Percentiles rank a stretch among this genome's conserved stretches.
phyloP scores from a whole-genome alignment of 106 monocot genomes.

The Amphibolis antarctica region DNA sequence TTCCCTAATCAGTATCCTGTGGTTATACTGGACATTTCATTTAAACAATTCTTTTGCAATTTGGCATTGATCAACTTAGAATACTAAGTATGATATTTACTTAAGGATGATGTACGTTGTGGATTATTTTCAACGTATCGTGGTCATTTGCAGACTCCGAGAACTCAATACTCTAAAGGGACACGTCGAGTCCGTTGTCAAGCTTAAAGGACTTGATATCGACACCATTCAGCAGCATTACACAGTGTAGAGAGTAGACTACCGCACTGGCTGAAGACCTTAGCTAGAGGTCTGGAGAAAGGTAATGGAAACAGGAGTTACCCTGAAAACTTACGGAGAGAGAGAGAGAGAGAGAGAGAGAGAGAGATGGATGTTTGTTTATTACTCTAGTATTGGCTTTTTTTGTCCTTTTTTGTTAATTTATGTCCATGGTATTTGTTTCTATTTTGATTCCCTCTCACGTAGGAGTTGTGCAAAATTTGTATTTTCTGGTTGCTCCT shows the following conservation, averaged over 20 bases:
- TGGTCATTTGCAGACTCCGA: constrained; percentile 9
- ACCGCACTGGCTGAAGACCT: background rate
- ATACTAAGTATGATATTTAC: too few relatives aligned
- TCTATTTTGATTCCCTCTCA: background rate
- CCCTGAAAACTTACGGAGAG: too few relatives aligned
- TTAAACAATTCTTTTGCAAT: background rate
- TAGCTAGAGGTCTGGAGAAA: background rate
- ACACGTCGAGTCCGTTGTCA: constrained; percentile 22
- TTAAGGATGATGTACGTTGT: too few relatives aligned
- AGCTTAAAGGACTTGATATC: constrained; percentile 24
- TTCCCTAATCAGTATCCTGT: too few relatives aligned
- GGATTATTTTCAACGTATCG: background rate
- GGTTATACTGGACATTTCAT: background rate
- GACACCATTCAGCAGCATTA: constrained; percentile 25
- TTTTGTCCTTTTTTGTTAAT: background rate
- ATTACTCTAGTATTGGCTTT: background rate
- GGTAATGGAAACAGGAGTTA: background rate
- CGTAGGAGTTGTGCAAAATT: background rate
- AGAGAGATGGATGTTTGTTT: background rate
- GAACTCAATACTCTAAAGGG: constrained; percentile 24
- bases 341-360: too few relatives aligned
- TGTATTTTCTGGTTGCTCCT: background rate
- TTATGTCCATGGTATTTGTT: too few relatives aligned
- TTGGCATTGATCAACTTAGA: too few relatives aligned
- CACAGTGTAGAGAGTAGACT: constrained; percentile 5